phyloP scores from a whole-genome alignment of 257 asterid species.

The Rhazya stricta region DNA sequence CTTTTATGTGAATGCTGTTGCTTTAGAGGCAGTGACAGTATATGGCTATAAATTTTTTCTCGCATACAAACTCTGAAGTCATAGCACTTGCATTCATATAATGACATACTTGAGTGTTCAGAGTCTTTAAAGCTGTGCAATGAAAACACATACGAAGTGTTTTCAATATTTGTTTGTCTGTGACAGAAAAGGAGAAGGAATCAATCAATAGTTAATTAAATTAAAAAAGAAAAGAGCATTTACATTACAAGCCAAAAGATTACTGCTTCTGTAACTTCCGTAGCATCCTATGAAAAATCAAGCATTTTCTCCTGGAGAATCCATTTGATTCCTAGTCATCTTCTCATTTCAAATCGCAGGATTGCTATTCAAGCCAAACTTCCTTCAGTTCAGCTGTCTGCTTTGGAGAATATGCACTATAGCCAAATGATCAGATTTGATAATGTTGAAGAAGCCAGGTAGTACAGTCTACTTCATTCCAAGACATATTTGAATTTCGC shows the following conservation, averaged over 20 bases:
- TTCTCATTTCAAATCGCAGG: constrained; percentile 39
- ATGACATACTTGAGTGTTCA: not conserved
- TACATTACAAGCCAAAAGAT: not conserved
- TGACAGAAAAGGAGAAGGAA: not conserved
- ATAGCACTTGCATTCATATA: not conserved
- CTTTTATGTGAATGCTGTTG: not conserved
- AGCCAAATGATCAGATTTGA: constrained; percentile 94
- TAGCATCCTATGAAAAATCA: no score
- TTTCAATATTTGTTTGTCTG: not conserved
- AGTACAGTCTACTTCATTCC: not conserved
- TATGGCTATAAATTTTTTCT: not conserved
- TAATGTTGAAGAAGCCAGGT: constrained; percentile 81
- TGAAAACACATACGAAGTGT: not conserved
- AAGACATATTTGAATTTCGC: not conserved
- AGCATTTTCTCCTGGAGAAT: constrained; percentile 4
- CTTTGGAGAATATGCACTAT: constrained; percentile 92
- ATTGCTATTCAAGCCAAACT: constrained; percentile 60
- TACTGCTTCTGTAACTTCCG: not conserved
- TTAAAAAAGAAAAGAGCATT: not conserved
- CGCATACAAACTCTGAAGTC: no score
- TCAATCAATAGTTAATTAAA: not conserved
- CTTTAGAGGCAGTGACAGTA: not conserved
- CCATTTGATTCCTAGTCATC: constrained; percentile 20
- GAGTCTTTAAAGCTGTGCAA: not conserved
- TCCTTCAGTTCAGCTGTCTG: constrained; percentile 59